These are phyloP conservation scores for Strobilomyces echinocephalus DNA, from an alignment of 768 basidiomycete species.

Conservation along the genomic window DNA sequence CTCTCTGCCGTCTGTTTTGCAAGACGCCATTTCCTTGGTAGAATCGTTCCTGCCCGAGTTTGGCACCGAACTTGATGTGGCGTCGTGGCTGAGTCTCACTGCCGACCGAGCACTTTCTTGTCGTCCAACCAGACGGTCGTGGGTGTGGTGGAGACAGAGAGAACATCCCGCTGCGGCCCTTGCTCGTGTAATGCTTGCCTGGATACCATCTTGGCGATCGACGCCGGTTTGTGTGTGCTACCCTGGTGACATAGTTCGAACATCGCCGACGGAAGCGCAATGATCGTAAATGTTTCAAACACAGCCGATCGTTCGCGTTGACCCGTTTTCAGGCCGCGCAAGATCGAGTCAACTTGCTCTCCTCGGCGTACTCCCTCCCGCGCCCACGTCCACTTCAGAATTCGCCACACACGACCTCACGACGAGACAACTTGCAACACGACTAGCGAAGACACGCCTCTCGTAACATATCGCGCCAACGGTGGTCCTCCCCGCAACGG, in stretches of 20 bases:
- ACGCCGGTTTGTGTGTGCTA: slow-evolving; percentile 26
- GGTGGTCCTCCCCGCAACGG: slow-evolving; percentile 41
- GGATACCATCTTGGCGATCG: slow-evolving; percentile 49
- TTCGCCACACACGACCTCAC: slow-evolving; percentile 36
- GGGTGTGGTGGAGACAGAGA: slow-evolving; percentile 41
- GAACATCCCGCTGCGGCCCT: slow-evolving; percentile 44
- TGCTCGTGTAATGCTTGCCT: slow-evolving; percentile 44
- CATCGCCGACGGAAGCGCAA: slow-evolving; percentile 20
- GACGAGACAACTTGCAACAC: slow-evolving; percentile 32
- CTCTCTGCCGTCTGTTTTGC: slow-evolving; percentile 4
- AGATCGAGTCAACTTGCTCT: slow-evolving; percentile 35
- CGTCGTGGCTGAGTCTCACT: slow-evolving; percentile 32
- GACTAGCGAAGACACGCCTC: slow-evolving; percentile 25
- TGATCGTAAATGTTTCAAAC: slow-evolving; percentile 20
- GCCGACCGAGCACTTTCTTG: slow-evolving; percentile 30
- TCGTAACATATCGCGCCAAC: slow-evolving; percentile 39
- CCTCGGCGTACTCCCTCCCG: slow-evolving; percentile 31
- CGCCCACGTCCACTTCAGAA: slow-evolving; percentile 22
- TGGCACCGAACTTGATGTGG: slow-evolving; percentile 29
- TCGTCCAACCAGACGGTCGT: slow-evolving; percentile 30
- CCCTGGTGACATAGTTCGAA: neutral
- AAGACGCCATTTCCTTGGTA: slow-evolving; percentile 14
- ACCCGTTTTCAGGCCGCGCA: slow-evolving; percentile 20
- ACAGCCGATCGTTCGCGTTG: neutral
- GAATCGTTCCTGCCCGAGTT: slow-evolving; percentile 20